These are phyloP conservation scores for Verticillium nonalfalfae DNA, from an alignment of 2,329 filamentous ascomycete species.

Conservation along the genomic window DNA sequence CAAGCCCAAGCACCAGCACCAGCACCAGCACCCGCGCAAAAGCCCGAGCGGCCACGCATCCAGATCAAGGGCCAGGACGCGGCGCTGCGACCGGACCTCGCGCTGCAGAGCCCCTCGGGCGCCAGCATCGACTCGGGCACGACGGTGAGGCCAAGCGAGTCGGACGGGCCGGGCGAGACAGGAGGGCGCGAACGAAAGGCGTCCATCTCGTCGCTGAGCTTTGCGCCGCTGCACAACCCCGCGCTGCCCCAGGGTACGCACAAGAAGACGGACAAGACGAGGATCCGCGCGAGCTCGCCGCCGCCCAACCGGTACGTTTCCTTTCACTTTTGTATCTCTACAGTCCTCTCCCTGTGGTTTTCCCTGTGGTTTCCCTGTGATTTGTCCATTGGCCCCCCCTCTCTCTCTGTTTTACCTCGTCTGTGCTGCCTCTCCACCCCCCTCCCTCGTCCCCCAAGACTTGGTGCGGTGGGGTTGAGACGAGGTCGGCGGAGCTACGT, in stretches of 20 bases:
- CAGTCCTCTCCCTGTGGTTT: too few species aligned
- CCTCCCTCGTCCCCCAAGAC: too few species aligned
- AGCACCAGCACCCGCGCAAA: too few species aligned
- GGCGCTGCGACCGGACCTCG: neutral
- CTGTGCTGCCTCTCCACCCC: neutral
- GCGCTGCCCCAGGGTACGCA: conserved; percentile 41
- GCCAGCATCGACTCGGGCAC: neutral
- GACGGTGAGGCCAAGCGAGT: neutral
- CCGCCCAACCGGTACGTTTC: conserved; percentile 39
- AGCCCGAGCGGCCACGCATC: conserved; percentile 1
- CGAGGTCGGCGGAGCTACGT: neutral
- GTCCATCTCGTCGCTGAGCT: conserved; percentile 41
- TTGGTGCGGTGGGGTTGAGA: neutral
- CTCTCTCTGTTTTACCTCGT: neutral
- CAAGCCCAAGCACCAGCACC: conserved; percentile 12
- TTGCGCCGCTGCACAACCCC: conserved; percentile 35
- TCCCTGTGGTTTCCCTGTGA: too few species aligned
- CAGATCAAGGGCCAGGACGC: conserved; percentile 2
- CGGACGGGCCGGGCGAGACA: too few species aligned
- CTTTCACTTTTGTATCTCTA: too few species aligned
- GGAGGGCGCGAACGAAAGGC: conserved; percentile 28
- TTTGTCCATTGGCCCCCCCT: neutral
- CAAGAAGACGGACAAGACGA: conserved; percentile 33
- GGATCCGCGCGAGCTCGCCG: conserved; percentile 40
- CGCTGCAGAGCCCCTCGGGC: neutral